A percentile compares a stretch with the other conserved stretches of the same genome.
Conservation (phyloP, 371 early-diverging fungal species). For the Nosema muscidifuracis region DNA sequence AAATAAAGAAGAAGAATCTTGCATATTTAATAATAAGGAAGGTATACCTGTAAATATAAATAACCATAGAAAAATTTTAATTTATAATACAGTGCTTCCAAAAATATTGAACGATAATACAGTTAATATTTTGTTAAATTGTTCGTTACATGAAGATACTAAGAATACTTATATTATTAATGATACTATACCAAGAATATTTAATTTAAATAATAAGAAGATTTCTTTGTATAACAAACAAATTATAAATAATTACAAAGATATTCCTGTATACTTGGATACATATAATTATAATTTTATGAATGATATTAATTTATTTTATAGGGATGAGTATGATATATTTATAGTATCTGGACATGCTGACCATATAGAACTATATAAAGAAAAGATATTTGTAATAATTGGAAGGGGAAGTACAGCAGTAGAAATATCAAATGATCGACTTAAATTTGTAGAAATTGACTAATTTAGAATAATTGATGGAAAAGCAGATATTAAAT, state of each 20-base stretch:
- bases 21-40: too few relatives aligned
- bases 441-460: too few relatives aligned
- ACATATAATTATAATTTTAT: neutral
- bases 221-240: neutral
- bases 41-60: too few relatives aligned
- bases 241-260: neutral
- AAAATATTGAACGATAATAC: too few relatives aligned
- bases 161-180: neutral
- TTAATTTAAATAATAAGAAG: neutral
- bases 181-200: neutral
- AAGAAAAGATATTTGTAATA: neutral
- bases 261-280: constrained; percentile 1
- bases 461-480: too few relatives aligned
- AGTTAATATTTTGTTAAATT: too few relatives aligned
- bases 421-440: too few relatives aligned
- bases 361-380: neutral
- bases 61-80: too few relatives aligned
- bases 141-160: neutral
- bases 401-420: neutral
- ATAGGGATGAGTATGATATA: neutral
- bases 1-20: too few relatives aligned
- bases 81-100: too few relatives aligned
- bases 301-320: neutral
- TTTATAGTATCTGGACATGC: neutral
- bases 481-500: too few relatives aligned